phyloP scores from a whole-genome alignment of 257 asterid genomes.

The Nicotiana sylvestris region DNA sequence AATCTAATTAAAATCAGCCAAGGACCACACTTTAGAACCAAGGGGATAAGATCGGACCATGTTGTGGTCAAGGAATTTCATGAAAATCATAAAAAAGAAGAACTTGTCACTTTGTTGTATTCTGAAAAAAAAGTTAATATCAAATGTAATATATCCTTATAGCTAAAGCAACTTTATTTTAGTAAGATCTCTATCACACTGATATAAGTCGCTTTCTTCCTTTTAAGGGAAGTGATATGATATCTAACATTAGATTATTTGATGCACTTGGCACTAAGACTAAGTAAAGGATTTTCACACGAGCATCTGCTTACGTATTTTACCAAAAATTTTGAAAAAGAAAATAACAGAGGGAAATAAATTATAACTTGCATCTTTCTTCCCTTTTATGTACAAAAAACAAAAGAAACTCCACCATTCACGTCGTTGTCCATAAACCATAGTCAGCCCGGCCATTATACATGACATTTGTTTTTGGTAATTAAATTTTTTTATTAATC shows the following conservation, averaged over 20 bases:
- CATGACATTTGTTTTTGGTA: too few relatives aligned
- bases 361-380: too few relatives aligned
- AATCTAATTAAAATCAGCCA: background rate
- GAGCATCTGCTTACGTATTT: background rate
- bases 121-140: background rate
- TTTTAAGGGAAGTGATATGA: background rate
- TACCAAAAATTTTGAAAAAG: background rate
- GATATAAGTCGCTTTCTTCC: background rate
- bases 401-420: too few relatives aligned
- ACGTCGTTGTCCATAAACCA: too few relatives aligned
- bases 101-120: background rate
- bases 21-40: background rate
- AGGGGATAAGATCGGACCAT: background rate
- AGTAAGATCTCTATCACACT: background rate
- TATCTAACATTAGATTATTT: background rate
- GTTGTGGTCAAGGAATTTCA: background rate
- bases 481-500: too few relatives aligned
- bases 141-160: background rate
- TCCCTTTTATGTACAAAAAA: too few relatives aligned
- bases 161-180: background rate
- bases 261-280: background rate
- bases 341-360: too few relatives aligned
- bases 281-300: background rate
- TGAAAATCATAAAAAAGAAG: background rate
- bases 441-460: too few relatives aligned